Evolutionary conservation across 2,329 filamentous ascomycete genomes (phyloP).

Genomic region (Fusarium illudens): DNA sequence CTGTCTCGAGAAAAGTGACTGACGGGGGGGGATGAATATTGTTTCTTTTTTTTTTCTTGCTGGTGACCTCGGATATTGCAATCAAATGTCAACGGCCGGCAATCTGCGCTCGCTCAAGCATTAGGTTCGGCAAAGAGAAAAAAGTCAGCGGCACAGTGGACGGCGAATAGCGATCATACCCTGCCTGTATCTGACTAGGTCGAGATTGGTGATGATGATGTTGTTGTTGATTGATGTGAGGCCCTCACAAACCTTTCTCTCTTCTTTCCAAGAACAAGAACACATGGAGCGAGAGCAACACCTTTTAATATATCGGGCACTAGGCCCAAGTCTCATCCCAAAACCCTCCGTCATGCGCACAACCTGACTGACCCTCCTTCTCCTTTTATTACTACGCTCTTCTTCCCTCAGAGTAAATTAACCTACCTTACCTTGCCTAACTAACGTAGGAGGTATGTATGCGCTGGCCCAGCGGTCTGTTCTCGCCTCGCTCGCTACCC

Average conservation of each 20-base stretch:
- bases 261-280: background rate
- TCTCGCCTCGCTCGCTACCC: conserved; percentile 7
- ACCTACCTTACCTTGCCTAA: background rate
- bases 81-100: conserved; percentile 27
- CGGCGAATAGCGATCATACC: background rate
- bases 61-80: conserved; percentile 12
- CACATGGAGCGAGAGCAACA: conserved; percentile 5
- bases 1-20: background rate
- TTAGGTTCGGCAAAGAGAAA: conserved; percentile 6
- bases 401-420: background rate
- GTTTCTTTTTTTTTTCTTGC: conserved; percentile 16
- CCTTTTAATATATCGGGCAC: conserved; percentile 21
- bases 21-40: background rate
- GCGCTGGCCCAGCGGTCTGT: background rate
- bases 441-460: conserved; percentile 11
- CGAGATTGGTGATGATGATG: background rate
- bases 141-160: background rate
- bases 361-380: background rate
- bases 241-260: background rate
- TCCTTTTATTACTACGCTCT: background rate
- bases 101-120: conserved; percentile 34
- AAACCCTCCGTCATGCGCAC: conserved; percentile 17
- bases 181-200: background rate
- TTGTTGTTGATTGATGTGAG: background rate
- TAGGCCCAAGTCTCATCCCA: conserved; percentile 25